Evolutionary conservation across 2,329 filamentous ascomycete species (phyloP).

Genomic region (Fusarium kyushuense): DNA sequence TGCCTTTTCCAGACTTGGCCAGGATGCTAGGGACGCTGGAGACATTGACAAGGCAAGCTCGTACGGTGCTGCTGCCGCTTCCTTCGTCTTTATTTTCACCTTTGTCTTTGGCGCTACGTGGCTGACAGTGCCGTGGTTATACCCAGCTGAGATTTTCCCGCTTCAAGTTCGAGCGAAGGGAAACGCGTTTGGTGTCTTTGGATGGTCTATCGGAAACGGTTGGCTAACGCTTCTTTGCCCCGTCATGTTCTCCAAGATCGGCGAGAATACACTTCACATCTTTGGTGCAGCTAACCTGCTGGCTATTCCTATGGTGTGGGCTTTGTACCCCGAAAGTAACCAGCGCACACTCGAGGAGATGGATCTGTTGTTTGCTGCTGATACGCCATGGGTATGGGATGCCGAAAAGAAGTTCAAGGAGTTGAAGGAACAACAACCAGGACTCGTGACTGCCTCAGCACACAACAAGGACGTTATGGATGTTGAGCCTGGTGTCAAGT

Average conservation of each 20-base stretch:
- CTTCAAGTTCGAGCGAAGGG: conserved; percentile 77
- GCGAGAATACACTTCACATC: conserved; percentile 79
- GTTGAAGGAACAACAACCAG: conserved; percentile 71
- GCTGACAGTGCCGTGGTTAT: conserved; percentile 70
- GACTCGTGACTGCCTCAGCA: conserved; percentile 42
- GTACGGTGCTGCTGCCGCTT: conserved; percentile 73
- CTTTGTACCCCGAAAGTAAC: conserved; percentile 79
- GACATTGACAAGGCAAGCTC: conserved; percentile 57
- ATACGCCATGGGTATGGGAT: conserved; percentile 77
- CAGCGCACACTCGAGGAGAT: conserved; percentile 81
- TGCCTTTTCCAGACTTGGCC: conserved; percentile 62
- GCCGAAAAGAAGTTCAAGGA: conserved; percentile 73
- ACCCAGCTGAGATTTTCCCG: conserved; percentile 80
- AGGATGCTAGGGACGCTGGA: conserved; percentile 60
- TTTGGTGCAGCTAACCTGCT: conserved; percentile 76
- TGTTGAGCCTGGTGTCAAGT: conserved; percentile 14
- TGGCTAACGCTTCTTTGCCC: conserved; percentile 68
- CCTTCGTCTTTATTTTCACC: conserved; percentile 73
- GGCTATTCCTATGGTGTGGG: conserved; percentile 77
- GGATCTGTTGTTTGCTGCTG: conserved; percentile 76
- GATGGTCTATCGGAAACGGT: conserved; percentile 81
- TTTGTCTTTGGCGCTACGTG: conserved; percentile 59
- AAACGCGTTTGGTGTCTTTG: conserved; percentile 80
- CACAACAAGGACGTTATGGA: conserved; percentile 18
- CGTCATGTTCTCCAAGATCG: conserved; percentile 47